Evolutionary conservation across 768 basidiomycete species (phyloP).

Genomic region (Asterophora parasitica): DNA sequence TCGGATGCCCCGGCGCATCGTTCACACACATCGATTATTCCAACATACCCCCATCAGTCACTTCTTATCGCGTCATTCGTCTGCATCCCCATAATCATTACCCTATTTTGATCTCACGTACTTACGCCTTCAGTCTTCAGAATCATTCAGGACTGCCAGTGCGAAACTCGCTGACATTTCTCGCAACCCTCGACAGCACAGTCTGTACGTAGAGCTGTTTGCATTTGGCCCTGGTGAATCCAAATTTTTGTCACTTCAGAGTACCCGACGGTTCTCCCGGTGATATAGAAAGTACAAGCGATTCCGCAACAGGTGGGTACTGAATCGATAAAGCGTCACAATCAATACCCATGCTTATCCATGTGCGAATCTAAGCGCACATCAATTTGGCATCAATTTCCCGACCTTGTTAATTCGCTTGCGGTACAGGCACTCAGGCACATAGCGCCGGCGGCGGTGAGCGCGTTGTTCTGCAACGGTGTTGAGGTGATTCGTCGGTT

Average conservation of each 20-base stretch:
- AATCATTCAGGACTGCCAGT: no score
- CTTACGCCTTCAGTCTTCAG: no score
- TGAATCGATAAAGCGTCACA: conserved; percentile 10
- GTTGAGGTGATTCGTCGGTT: conserved; percentile 6
- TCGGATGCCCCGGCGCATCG: background rate
- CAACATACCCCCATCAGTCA: conserved; percentile 53
- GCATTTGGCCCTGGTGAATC: no score
- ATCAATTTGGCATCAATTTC: conserved; percentile 2
- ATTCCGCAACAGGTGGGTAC: conserved; percentile 7
- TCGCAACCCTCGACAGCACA: background rate
- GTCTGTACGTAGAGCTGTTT: background rate
- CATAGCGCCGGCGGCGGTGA: conserved; percentile 5
- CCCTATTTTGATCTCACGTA: conserved; percentile 13
- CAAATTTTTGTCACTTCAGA: background rate
- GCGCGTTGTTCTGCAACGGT: background rate
- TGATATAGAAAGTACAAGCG: conserved; percentile 9
- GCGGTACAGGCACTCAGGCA: conserved; percentile 18
- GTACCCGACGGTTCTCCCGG: conserved; percentile 1
- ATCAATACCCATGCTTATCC: background rate
- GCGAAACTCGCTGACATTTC: conserved; percentile 1
- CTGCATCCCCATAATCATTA: conserved; percentile 11
- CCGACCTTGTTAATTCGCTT: conserved; percentile 14
- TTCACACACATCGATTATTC: conserved; percentile 4
- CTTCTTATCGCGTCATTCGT: conserved; percentile 39
- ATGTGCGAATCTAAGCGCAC: conserved; percentile 8